These are phyloP conservation scores for Coniochaeta pulveracea DNA, from an alignment of 2,329 filamentous ascomycete genomes.

Conservation along the genomic window DNA sequence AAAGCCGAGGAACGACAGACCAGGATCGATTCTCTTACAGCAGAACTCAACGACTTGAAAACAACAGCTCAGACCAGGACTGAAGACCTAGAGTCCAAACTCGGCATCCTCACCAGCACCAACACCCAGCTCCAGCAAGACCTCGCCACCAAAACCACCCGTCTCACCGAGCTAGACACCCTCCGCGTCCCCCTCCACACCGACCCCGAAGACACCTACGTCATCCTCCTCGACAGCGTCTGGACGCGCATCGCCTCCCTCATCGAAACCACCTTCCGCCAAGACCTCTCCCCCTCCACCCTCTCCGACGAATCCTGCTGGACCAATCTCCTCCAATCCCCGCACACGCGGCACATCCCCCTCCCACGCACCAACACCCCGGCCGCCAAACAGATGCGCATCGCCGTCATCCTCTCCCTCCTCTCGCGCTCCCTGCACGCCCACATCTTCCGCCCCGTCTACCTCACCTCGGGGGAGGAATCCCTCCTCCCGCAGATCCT, in stretches of 20 bases:
- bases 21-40: constrained; percentile 9
- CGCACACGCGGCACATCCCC: constrained; percentile 19
- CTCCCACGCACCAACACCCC: constrained; percentile 22
- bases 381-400: constrained; percentile 24
- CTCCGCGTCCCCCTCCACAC: constrained; percentile 16
- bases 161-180: constrained; percentile 16
- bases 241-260: constrained; percentile 21
- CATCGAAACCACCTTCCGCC: constrained; percentile 19
- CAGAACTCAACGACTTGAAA: constrained; percentile 12
- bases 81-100: constrained; percentile 4
- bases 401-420: constrained; percentile 20
- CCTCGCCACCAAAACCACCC: constrained; percentile 11
- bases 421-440: constrained; percentile 19
- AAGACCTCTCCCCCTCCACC: constrained; percentile 18
- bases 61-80: constrained; percentile 7
- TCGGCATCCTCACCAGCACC: constrained; percentile 7
- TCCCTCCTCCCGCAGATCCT: constrained; percentile 18
- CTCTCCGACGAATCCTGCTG: constrained; percentile 21
- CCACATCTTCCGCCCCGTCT: constrained; percentile 22
- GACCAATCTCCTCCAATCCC: constrained; percentile 19
- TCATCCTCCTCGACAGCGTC: constrained; percentile 21
- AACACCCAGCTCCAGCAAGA: constrained; percentile 12
- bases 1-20: constrained; percentile 11
- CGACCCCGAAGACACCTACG: constrained; percentile 19
- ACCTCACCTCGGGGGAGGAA: constrained; percentile 13